Conservation (phyloP, 1,139 yeast species). For the Candida tetrigidarum region DNA sequence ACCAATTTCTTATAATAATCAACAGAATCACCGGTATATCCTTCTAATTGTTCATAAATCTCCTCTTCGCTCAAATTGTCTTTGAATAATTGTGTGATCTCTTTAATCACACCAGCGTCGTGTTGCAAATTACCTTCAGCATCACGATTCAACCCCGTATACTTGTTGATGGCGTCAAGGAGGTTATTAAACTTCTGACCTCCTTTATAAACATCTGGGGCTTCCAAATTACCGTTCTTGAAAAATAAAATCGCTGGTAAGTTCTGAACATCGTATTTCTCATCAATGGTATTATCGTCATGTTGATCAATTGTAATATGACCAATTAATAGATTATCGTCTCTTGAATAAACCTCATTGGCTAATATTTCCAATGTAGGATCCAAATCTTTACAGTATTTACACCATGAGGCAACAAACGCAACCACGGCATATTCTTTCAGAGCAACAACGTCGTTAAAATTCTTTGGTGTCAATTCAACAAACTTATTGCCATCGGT, state of each 20-base stretch:
- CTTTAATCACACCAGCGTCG: conserved; percentile 58
- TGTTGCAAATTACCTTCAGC: conserved; percentile 50
- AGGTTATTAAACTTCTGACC: conserved; percentile 42
- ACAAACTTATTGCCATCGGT: conserved; percentile 24
- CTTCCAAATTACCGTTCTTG: conserved; percentile 41
- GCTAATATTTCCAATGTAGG: conserved; percentile 40
- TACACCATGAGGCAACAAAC: conserved; percentile 44
- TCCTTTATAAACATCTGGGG: conserved; percentile 45
- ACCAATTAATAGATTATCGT: conserved; percentile 26
- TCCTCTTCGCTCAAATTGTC: conserved; percentile 13
- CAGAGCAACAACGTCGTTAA: conserved; percentile 34
- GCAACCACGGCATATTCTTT: conserved; percentile 33
- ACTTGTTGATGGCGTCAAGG: conserved; percentile 52
- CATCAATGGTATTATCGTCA: conserved; percentile 30
- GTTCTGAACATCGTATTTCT: conserved; percentile 45
- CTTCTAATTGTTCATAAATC: conserved; percentile 21
- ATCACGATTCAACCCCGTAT: conserved; percentile 56
- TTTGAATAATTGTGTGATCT: conserved; percentile 22
- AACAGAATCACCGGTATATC: conserved; percentile 12
- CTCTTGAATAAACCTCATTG: conserved; percentile 26
- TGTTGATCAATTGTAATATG: conserved; percentile 42
- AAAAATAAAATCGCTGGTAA: conserved; percentile 62
- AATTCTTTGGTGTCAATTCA: conserved; percentile 37
- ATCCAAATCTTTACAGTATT: conserved; percentile 27
- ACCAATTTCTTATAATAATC: conserved; percentile 55